phyloP scores from a whole-genome alignment of 768 basidiomycete species.

The Suillus paluster region DNA sequence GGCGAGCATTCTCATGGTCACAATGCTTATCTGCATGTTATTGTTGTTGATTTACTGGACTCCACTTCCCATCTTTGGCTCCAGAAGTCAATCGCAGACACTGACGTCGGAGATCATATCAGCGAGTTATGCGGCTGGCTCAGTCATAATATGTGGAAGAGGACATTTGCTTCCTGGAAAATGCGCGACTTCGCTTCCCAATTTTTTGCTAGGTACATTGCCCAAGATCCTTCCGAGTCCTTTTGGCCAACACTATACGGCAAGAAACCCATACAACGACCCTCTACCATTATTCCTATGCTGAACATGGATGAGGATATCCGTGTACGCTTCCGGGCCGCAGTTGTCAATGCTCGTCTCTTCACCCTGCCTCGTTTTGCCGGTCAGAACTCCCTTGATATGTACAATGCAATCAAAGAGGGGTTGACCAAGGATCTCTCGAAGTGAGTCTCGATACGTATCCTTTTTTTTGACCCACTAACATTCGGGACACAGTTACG shows the following conservation, averaged over 20 bases:
- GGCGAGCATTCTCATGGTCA: conserved; percentile 56
- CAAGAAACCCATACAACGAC: conserved; percentile 37
- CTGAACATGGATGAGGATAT: conserved; percentile 76
- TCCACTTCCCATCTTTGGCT: conserved; percentile 69
- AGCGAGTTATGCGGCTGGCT: conserved; percentile 60
- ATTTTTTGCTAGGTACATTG: conserved; percentile 71
- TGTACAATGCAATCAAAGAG: conserved; percentile 55
- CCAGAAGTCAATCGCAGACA: conserved; percentile 29
- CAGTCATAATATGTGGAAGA: conserved; percentile 42
- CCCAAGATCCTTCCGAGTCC: conserved; percentile 54
- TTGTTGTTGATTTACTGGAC: conserved; percentile 65
- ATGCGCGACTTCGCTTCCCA: conserved; percentile 64
- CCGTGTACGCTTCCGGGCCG: conserved; percentile 81
- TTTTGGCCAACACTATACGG: conserved; percentile 47
- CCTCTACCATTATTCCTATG: conserved; percentile 52
- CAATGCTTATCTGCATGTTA: conserved; percentile 54
- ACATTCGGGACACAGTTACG: conserved; percentile 54
- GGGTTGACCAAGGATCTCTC: conserved; percentile 49
- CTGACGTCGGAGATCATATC: conserved; percentile 48
- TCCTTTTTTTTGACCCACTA: conserved; percentile 12
- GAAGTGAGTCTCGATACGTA: conserved; percentile 46
- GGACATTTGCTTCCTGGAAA: conserved; percentile 62
- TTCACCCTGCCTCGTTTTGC: conserved; percentile 54
- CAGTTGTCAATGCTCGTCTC: conserved; percentile 59
- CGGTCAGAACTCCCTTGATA: conserved; percentile 30